Percentiles rank a stretch among this genome's conserved stretches.
These are phyloP conservation scores for Leccinum laetum DNA, from an alignment of 1,284 basidiomycete genomes.

Conservation along the genomic window DNA sequence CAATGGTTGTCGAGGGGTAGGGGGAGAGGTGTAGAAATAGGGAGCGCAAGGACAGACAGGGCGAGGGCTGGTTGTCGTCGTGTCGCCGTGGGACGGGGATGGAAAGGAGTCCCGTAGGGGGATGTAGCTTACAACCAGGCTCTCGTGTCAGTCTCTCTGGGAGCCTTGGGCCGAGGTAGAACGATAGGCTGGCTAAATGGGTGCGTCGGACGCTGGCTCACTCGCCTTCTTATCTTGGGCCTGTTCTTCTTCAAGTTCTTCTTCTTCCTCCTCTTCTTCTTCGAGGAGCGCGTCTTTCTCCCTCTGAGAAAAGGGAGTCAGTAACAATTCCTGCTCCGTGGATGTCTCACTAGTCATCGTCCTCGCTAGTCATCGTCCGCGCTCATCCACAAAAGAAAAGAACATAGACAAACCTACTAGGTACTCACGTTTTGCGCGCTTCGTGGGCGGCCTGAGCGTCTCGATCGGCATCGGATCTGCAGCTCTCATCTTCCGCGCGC, in stretches of 20 bases:
- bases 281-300: background rate
- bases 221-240: background rate
- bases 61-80: too few species aligned
- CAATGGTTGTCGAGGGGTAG: too few species aligned
- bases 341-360: slow-evolving; percentile 8
- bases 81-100: too few species aligned
- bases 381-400: too few species aligned
- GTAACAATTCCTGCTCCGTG: background rate
- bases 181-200: slow-evolving; percentile 22
- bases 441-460: too few species aligned
- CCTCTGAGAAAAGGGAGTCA: background rate
- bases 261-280: background rate
- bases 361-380: too few species aligned
- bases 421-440: too few species aligned
- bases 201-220: slow-evolving; percentile 9
- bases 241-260: background rate
- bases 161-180: background rate
- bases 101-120: background rate
- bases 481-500: background rate
- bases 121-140: background rate
- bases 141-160: background rate
- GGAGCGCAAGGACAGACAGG: too few species aligned
- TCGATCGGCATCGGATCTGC: too few species aligned
- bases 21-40: too few species aligned
- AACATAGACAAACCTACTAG: too few species aligned